These are phyloP conservation scores for Diaporthe helianthi DNA, from an alignment of 2,329 filamentous ascomycete genomes.

Conservation along the genomic window DNA sequence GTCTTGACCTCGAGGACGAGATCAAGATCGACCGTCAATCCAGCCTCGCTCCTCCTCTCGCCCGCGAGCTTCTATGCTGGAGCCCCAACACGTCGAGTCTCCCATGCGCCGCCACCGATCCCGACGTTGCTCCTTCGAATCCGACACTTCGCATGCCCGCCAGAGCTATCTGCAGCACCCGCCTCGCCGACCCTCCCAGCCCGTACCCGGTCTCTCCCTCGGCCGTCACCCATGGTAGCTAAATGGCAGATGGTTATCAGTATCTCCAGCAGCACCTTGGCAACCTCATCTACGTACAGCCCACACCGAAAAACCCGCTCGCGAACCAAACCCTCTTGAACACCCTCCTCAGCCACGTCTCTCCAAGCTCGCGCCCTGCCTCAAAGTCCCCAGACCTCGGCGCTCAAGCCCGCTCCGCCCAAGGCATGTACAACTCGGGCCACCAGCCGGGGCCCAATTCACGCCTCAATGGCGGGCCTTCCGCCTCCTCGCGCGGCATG, in stretches of 20 bases:
- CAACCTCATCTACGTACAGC: slow-evolving; percentile 65
- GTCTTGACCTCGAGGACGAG: slow-evolving; percentile 26
- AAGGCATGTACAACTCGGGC: slow-evolving; percentile 76
- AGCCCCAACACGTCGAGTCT: slow-evolving; percentile 36
- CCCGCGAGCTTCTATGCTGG: slow-evolving; percentile 39
- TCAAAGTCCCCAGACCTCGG: slow-evolving; percentile 41
- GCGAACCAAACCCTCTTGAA: slow-evolving; percentile 43
- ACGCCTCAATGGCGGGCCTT: slow-evolving; percentile 76
- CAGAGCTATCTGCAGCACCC: slow-evolving; percentile 39
- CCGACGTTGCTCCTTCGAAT: slow-evolving; percentile 35
- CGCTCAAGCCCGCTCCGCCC: slow-evolving; percentile 43
- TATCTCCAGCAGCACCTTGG: slow-evolving; percentile 66
- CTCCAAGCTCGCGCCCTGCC: slow-evolving; percentile 41
- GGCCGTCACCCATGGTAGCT: slow-evolving; percentile 48
- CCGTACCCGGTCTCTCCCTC: slow-evolving; percentile 11
- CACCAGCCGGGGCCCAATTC: slow-evolving; percentile 77
- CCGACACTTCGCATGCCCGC: slow-evolving; percentile 41
- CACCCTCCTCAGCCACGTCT: slow-evolving; percentile 45
- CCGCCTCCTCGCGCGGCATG: slow-evolving; percentile 53
- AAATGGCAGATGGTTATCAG: slow-evolving; percentile 75
- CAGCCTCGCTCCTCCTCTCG: slow-evolving; percentile 24
- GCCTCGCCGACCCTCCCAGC: slow-evolving; percentile 10
- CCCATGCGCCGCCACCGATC: slow-evolving; percentile 43
- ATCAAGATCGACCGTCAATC: not conserved
- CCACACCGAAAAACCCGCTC: slow-evolving; percentile 54